Base-by-base conservation (phyloP, 805 yeast genomes). In the Candida sphagnicola region DNA sequence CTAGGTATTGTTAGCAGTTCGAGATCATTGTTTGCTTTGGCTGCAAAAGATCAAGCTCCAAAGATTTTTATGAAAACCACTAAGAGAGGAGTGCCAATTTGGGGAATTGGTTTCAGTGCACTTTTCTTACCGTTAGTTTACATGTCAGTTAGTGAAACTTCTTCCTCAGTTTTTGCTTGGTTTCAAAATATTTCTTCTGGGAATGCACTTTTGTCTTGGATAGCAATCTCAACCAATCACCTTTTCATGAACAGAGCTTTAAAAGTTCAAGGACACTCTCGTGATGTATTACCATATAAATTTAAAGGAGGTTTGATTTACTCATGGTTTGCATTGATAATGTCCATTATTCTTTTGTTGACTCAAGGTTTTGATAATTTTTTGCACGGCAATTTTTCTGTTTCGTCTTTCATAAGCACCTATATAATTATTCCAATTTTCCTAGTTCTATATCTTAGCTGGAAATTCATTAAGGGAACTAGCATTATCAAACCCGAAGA, bases 391-490 rank as follows among this genome's bases (percentile, higher is more conserved):
- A 29, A 54, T 18, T 57, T 73, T 62, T 54, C 53, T 35, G 43
- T 57, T n/a, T 51, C 67, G 29, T 55, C 70, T 2, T 72, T 72
- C 44, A 56, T 71, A 45, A 69, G 70, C 41, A 62, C 59, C 23
- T 71, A 70, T 50, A 58, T 71, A 41, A 59, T 70, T 56, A 51
- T 67, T 16, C 72, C 72, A 31, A 59, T 72, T 35, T 65, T 68
- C 41, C 42, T 69, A 25, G 57, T 54, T 4, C 46, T 66, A 12
- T 66, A 50, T 38, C 21, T 60, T 6, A 51, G 53, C 11, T 72
- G 57, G 56, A 72, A 72, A 45, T 1, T 72, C 4, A 12, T 66
- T 39, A 57, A 47, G 45, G 60, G 59, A 54, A 65, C 77, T 11
- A 65, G 61, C 42, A 46, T 62, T 54, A 47, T 28, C 5, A 35